phyloP scores from a whole-genome alignment of 306 rosid genomes.

The Fragaria nilgerrensis region DNA sequence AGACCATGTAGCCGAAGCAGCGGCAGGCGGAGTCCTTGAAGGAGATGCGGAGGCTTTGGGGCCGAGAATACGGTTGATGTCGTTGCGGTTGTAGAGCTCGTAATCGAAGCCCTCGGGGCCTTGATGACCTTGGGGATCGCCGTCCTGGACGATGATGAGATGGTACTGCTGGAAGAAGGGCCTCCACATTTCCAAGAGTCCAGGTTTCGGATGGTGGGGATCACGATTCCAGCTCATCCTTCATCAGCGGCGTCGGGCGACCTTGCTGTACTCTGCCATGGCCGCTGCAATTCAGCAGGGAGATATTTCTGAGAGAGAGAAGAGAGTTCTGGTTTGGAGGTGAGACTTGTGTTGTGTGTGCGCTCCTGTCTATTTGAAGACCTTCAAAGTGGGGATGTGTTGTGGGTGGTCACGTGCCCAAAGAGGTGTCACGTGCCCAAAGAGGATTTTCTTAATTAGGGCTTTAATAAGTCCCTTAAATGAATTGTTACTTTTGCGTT shows the following conservation, averaged over 20 bases:
- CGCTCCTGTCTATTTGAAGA: constrained; percentile 10
- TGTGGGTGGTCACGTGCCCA: neutral
- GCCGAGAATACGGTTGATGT: constrained; percentile 59
- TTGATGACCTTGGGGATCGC: constrained; percentile 64
- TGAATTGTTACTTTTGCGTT: neutral
- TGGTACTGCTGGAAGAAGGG: constrained; percentile 66
- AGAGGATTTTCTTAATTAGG: neutral
- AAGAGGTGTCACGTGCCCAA: constrained; percentile 20
- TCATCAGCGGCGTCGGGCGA: constrained; percentile 44
- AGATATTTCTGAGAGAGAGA: neutral
- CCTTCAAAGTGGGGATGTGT: neutral
- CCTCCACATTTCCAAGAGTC: constrained; percentile 80
- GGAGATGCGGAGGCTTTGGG: constrained; percentile 66
- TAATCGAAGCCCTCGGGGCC: constrained; percentile 69
- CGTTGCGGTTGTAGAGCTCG: constrained; percentile 64
- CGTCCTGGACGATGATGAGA: constrained; percentile 83
- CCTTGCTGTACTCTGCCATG: constrained; percentile 32
- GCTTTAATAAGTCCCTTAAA: neutral
- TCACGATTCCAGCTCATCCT: constrained; percentile 78
- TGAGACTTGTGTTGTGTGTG: neutral
- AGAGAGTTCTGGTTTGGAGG: neutral
- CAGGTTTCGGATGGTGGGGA: constrained; percentile 75
- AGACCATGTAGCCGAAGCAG: constrained; percentile 66
- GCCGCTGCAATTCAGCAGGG: neutral
- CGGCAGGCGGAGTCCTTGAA: constrained; percentile 89